These are phyloP conservation scores for Ophiognomonia clavigignenti-juglandacearum DNA, from an alignment of 2,329 filamentous ascomycete genomes.

Conservation along the genomic window DNA sequence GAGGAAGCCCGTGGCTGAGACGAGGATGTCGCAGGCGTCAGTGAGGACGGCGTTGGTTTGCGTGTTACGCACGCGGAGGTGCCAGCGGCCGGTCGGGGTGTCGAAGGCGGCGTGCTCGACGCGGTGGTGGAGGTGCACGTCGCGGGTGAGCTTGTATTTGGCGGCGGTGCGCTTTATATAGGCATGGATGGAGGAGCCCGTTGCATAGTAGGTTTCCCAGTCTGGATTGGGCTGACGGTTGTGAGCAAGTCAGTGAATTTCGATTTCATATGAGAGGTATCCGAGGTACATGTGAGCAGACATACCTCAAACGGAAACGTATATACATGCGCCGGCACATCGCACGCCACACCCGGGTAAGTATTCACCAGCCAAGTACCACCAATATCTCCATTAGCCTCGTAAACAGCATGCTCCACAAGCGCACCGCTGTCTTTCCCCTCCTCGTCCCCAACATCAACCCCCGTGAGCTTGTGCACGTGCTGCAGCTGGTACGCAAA, in stretches of 20 bases:
- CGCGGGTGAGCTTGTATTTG: conserved; percentile 58
- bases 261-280: no score
- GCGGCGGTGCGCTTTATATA: conserved; percentile 57
- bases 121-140: conserved; percentile 46
- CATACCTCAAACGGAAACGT: conserved; percentile 49
- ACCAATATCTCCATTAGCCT: conserved; percentile 58
- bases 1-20: conserved; percentile 58
- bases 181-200: conserved; percentile 56
- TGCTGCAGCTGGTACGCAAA: conserved; percentile 13
- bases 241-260: neutral
- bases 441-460: no score
- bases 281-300: neutral
- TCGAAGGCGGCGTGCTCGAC: conserved; percentile 53
- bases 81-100: conserved; percentile 47
- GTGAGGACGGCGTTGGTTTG: conserved; percentile 33
- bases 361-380: conserved; percentile 48
- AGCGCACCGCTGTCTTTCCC: neutral
- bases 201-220: conserved; percentile 62
- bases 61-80: conserved; percentile 36
- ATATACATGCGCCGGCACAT: conserved; percentile 63
- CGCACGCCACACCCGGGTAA: conserved; percentile 60
- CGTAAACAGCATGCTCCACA: conserved; percentile 50
- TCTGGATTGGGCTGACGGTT: conserved; percentile 31
- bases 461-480: conserved; percentile 1
- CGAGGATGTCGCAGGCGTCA: conserved; percentile 48